Percentiles rank a stretch among this genome's conserved stretches.
These are phyloP conservation scores for Phytopythium vexans DNA, from an alignment of 352 stramenopile genomes.

Conservation along the genomic window DNA sequence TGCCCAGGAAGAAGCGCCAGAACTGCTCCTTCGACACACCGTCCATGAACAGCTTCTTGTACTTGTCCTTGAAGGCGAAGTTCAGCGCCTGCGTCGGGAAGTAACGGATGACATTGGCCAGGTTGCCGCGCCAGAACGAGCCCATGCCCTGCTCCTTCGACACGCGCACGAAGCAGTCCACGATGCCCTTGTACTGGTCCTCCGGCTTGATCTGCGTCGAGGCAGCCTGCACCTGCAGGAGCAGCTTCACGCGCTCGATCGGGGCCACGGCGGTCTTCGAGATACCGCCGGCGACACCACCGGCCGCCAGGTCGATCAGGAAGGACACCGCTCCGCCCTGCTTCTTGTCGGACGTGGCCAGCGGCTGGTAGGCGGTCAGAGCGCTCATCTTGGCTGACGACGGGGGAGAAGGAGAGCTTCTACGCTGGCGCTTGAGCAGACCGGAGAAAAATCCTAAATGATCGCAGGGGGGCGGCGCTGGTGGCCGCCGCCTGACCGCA, in stretches of 20 bases:
- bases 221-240: constrained; percentile 89
- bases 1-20: constrained; percentile 97
- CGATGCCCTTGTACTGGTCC: constrained; percentile 91
- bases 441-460: constrained; percentile 88
- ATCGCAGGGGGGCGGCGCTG: constrained; percentile 7
- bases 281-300: constrained; percentile 84
- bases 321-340: constrained; percentile 50
- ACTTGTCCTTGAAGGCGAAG: constrained; percentile 94
- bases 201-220: constrained; percentile 90
- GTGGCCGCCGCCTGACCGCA: neutral
- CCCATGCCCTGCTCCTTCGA: constrained; percentile 84
- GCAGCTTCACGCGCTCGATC: constrained; percentile 91
- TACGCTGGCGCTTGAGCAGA: constrained; percentile 50
- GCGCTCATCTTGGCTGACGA: constrained; percentile 61
- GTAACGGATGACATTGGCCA: constrained; percentile 92
- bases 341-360: constrained; percentile 77
- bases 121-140: constrained; percentile 91
- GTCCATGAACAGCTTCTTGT: constrained; percentile 88
- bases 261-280: constrained; percentile 90
- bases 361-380: constrained; percentile 71
- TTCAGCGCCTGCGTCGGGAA: constrained; percentile 92
- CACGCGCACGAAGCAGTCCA: constrained; percentile 90
- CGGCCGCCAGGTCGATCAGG: constrained; percentile 79
- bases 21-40: constrained; percentile 96
- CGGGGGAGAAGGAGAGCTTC: constrained; percentile 30